Conservation (phyloP, 2,329 filamentous ascomycete genomes). For the Sordariomycetes sp. region DNA sequence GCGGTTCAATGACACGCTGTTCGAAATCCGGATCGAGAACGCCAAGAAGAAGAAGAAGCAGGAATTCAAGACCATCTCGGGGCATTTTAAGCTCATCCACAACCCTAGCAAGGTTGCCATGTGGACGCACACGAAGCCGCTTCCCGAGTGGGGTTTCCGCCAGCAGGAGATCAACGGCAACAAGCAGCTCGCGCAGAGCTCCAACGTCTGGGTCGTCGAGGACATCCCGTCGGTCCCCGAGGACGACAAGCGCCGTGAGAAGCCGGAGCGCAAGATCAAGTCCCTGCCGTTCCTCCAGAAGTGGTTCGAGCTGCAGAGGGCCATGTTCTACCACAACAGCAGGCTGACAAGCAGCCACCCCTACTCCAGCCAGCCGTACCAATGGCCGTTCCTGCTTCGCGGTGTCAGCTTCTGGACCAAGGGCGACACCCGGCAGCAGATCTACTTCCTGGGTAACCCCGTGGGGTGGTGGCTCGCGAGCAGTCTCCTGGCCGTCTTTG, state of each 20-base stretch:
- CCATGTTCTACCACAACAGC: conserved; percentile 99
- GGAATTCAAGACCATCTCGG: conserved; percentile 80
- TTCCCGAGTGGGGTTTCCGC: conserved; percentile 96
- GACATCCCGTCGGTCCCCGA: conserved; percentile 69
- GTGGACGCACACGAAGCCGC: conserved; percentile 92
- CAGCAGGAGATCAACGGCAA: conserved; percentile 99
- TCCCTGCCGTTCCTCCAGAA: conserved; percentile 79
- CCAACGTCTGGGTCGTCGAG: conserved; percentile 90
- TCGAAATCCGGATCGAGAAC: conserved; percentile 82
- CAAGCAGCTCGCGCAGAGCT: conserved; percentile 81
- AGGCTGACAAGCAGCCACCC: conserved; percentile 94
- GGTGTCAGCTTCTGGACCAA: conserved; percentile 99
- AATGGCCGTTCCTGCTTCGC: conserved; percentile 94
- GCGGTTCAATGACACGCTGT: conserved; percentile 79
- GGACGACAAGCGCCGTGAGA: conserved; percentile 61
- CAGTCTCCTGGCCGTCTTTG: conserved; percentile 84
- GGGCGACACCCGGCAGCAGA: conserved; percentile 86
- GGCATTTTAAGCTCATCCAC: conserved; percentile 93
- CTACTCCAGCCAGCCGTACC: conserved; percentile 86
- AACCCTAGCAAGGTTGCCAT: conserved; percentile 92
- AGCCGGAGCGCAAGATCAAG: conserved; percentile 69
- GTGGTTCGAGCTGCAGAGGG: conserved; percentile 90
- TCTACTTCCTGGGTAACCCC: conserved; percentile 97
- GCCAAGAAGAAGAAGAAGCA: conserved; percentile 66
- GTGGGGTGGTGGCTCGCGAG: conserved; percentile 95